Percentiles rank a stretch among this genome's conserved stretches.
These are phyloP conservation scores for button mushroom (Agaricus bisporus) DNA, from an alignment of 768 basidiomycete genomes.

Conservation along the genomic window DNA sequence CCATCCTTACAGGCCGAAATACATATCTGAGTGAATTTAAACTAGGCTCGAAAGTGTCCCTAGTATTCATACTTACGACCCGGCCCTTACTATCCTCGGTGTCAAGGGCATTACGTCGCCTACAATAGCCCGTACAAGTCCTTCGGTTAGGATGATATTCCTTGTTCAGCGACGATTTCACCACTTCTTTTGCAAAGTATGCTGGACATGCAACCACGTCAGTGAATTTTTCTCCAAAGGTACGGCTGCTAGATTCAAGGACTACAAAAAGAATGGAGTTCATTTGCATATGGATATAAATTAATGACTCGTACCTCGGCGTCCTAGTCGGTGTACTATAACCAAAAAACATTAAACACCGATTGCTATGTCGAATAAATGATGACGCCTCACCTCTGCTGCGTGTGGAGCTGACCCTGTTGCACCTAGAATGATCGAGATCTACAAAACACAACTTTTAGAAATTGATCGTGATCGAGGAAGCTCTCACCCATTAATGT, in stretches of 20 bases:
- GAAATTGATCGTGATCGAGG: neutral
- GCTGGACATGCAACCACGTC: neutral
- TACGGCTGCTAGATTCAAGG: neutral
- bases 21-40: neutral
- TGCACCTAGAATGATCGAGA: neutral
- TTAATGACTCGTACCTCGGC: neutral
- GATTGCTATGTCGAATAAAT: neutral
- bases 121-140: neutral
- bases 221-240: neutral
- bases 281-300: neutral
- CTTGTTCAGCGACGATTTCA: neutral
- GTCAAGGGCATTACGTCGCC: neutral
- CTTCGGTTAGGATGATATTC: neutral
- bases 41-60: neutral
- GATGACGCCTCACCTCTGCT: neutral
- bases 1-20: neutral
- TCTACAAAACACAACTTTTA: neutral
- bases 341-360: neutral
- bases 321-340: neutral
- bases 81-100: neutral
- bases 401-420: neutral
- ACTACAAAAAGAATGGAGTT: neutral
- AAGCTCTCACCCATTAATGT: neutral
- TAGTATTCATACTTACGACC: neutral
- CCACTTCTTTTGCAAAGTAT: neutral